These are phyloP conservation scores for Paulownia fortunei DNA, from an alignment of 257 asterid species.

Conservation along the genomic window DNA sequence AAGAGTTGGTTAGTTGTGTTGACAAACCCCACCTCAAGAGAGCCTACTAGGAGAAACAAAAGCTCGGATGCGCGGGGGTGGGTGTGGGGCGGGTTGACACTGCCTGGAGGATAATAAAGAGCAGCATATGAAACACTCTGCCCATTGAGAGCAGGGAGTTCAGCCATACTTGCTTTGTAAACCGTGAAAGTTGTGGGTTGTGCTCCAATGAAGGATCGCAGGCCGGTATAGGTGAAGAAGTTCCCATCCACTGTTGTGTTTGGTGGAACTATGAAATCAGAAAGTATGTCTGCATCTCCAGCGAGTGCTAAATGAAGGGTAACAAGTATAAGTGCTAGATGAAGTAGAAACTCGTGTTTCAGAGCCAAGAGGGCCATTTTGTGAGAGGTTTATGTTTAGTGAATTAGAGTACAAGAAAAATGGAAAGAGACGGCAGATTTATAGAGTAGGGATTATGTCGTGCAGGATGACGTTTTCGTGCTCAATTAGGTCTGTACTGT, in stretches of 20 bases:
- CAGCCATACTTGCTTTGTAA: slow-evolving; percentile 40
- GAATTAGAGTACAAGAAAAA: neutral
- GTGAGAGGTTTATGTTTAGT: neutral
- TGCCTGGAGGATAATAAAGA: slow-evolving; percentile 37
- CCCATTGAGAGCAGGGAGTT: slow-evolving; percentile 52
- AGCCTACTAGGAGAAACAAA: slow-evolving; percentile 38
- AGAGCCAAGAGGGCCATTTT: slow-evolving; percentile 9
- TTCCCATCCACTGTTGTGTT: neutral
- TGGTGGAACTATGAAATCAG: slow-evolving; percentile 48
- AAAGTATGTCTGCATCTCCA: slow-evolving; percentile 49
- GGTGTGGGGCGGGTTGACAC: slow-evolving; percentile 56
- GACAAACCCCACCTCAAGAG: slow-evolving; percentile 51
- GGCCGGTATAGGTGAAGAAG: slow-evolving; percentile 51
- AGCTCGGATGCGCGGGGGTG: slow-evolving; percentile 64
- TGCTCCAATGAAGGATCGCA: slow-evolving; percentile 34
- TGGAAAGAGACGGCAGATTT: neutral
- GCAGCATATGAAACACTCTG: slow-evolving; percentile 48
- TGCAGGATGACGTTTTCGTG: neutral
- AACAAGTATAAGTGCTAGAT: neutral
- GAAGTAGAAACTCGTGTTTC: neutral
- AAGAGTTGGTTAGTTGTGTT: slow-evolving; percentile 41
- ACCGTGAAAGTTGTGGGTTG: slow-evolving; percentile 21
- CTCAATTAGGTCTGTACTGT: neutral
- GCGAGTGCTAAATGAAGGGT: neutral
- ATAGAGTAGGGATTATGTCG: neutral